phyloP scores from a whole-genome alignment of 1,284 basidiomycete genomes.

The Sporisorium graminicola region DNA sequence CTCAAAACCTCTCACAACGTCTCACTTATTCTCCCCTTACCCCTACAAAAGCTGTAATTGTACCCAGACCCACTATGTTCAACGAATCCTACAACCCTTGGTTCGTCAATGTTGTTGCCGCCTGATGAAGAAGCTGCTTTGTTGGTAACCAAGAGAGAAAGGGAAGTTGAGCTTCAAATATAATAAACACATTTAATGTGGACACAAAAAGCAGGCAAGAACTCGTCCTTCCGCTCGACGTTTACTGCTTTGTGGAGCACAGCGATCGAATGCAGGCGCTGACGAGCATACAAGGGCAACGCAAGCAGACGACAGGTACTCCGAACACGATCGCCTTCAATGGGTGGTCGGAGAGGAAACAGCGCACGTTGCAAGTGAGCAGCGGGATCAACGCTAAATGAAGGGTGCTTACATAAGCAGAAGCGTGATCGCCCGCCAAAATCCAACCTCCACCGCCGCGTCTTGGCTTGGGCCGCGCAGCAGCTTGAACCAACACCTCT shows the following conservation, averaged over 20 bases:
- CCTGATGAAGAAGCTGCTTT: too few relatives aligned
- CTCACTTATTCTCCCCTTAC: background rate
- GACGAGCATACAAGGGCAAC: background rate
- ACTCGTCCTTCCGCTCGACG: background rate
- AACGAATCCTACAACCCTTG: background rate
- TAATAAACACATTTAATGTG: background rate
- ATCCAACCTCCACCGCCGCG: slow-evolving; percentile 49
- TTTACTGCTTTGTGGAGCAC: background rate
- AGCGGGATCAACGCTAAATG: background rate
- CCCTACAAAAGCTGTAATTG: background rate
- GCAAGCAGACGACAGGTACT: too few relatives aligned
- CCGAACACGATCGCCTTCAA: too few relatives aligned
- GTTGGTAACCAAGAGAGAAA: background rate
- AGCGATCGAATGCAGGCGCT: background rate
- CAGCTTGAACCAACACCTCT: slow-evolving; percentile 40
- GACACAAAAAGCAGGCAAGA: background rate
- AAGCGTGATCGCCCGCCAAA: slow-evolving; percentile 32
- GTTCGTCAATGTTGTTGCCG: background rate
- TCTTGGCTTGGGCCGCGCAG: slow-evolving; percentile 44
- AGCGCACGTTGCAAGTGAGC: background rate
- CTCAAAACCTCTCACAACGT: background rate
- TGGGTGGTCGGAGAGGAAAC: background rate
- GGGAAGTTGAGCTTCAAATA: background rate
- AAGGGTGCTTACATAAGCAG: slow-evolving; percentile 34
- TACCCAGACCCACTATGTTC: background rate